Base-by-base conservation (phyloP, 2,329 filamentous ascomycete genomes). In the Fusarium mangiferae region DNA sequence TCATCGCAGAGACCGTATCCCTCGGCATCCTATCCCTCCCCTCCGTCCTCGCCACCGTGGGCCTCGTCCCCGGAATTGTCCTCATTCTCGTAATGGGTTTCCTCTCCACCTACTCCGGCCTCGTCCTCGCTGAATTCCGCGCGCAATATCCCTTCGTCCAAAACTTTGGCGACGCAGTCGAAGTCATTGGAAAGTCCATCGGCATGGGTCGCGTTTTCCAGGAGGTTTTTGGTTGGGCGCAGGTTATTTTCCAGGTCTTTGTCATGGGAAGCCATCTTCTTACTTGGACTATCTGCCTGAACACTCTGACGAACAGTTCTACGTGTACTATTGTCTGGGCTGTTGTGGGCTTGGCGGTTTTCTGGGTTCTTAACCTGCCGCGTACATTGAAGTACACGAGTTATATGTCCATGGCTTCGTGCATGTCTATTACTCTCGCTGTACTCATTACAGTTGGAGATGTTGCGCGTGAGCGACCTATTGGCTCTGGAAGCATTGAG, bases 11-110 rank as follows among this genome's bases (percentile, higher is more conserved):
- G 63, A 85, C 84, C 4, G 83, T 85, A 63, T 85, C 83, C 1
- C 82, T 86, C n/a, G 84, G 84, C 1, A 85, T 86, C 80, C 92
- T 94, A 84, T 94, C 91, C 1, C 93, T 94, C 70, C 93, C 93
- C 2, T 93, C 91, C 78, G 93, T 92, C 1, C 91, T 94, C 78
- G 91, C 92, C 6, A 84, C 91, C 18, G 85, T 94, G 48, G 92
- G 93, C 8, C 86, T 94, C 20, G 91, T 92, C 4, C 92, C 92
- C 0, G 93, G 92, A n/a, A 83, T 95, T 62, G 88, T 94, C 68
- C 80, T 94, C 79, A 94, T 93, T 48, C 86, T 94, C 70, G 87
- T 92, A 33, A 88, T 85, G 58, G 84, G 92, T 51, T 87, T 91
- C 22, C 83, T 94, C 6, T 94, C 94, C 77, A 94, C 92, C 3